Evolutionary conservation across 2,329 filamentous ascomycete species (phyloP), one percentile per base, ranked within the genome.

Genomic region (Neopestalotiopsis clavispora): DNA sequence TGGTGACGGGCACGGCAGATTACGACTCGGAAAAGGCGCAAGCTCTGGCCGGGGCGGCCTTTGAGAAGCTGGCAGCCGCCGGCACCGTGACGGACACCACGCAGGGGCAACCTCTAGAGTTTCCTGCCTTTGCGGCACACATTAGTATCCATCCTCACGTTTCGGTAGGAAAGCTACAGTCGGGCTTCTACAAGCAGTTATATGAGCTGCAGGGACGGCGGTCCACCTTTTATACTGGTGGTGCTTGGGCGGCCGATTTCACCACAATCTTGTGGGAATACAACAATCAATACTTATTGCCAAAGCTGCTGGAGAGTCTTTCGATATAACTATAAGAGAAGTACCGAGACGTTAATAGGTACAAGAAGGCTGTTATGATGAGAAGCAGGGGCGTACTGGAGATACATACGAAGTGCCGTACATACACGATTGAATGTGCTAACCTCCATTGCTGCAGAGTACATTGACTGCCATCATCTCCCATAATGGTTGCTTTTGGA

Each of bases 221-320:
- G 10, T 78, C 75, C n/a, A 84, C 81, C 1, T 84, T 76, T 73
- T 84, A 79, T 67, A 82, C 82, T 0, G 81, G 80, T 0, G 80
- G 72, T 3, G 75, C 78, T 1, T 81, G 75, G 68, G 68, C 74
- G 4, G 73, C 72, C 20, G 76, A 80, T 65, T 79, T 79, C 64
- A 73, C 76, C 52, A 74, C 78, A 1, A 72, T 77, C 5, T 52
- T 81, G 13, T 81, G 79, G 79, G 73, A 74, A 28, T 79, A 75
- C 68, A 79, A 78, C 64, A 75, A 79, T 65, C 40, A 71, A 58
- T 65, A 73, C 1, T 52, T 79, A 9, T 42, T 79, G 17, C 75
- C 77, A 1, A 76, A 74, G 69, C 67, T 80, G 42, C 5, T 79
- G 52, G 65, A 60, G 49, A 67, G 65, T 32, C 32, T 65, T 38